These are phyloP conservation scores for Magnolia officinalis DNA, from an alignment of 164 flowering plant genomes.

Conservation along the genomic window DNA sequence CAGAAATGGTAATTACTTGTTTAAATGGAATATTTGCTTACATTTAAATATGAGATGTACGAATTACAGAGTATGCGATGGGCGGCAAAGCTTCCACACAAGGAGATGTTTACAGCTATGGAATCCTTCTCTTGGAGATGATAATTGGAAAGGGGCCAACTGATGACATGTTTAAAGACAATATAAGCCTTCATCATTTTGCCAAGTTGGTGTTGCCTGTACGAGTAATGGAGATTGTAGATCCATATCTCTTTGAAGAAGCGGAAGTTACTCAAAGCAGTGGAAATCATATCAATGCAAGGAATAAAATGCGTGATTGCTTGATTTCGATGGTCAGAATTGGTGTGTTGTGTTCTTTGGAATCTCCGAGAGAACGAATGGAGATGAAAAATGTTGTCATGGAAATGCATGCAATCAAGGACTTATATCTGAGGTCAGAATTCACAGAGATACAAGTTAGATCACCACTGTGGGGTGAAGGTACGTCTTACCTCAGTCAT, in stretches of 20 bases:
- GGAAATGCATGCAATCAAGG: no score
- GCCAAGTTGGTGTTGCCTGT: conserved; percentile 23
- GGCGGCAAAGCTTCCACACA: conserved; percentile 12
- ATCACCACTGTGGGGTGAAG: no score
- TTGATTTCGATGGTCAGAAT: no score
- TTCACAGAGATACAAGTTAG: no score
- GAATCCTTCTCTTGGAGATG: conserved; percentile 18
- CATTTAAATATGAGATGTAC: not conserved
- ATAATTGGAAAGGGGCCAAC: conserved; percentile 15
- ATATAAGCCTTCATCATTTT: conserved; percentile 20
- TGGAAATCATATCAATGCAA: no score
- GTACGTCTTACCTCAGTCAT: no score
- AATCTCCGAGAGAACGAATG: no score
- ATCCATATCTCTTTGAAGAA: conserved; percentile 15
- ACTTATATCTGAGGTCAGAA: no score
- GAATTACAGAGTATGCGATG: conserved; percentile 17
- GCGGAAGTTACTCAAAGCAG: not conserved
- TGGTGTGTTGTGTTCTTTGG: no score
- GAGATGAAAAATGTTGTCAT: no score
- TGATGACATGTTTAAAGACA: conserved; percentile 25
- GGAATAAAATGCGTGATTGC: no score
- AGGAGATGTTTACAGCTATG: conserved; percentile 17
- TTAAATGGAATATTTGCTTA: not conserved
- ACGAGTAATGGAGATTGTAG: conserved; percentile 26
- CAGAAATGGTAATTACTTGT: no score